Base-by-base conservation (phyloP, 2,329 filamentous ascomycete species). In the Microcera coccophila region DNA sequence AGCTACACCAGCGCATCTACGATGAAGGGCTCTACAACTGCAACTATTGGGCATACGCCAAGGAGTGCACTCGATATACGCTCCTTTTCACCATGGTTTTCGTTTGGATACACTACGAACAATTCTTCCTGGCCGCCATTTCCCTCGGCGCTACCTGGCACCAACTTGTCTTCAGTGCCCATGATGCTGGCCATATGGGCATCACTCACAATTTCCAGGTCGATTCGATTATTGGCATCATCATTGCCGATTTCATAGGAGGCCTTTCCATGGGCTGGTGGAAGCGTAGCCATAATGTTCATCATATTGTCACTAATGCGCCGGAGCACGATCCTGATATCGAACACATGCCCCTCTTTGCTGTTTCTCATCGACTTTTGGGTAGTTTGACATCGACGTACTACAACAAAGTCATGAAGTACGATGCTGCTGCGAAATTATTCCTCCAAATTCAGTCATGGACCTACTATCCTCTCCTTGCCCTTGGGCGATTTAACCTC, bases 311-410 rank as follows among this genome's bases (percentile, higher is more conserved):
- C 39, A 97, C 93, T 15, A 97, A 97, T 64, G 85, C 85, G 33
- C 87, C 90, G 12, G 93, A 96, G 65, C 91, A 97, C 62, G 91
- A 97, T 62, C 91, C 93, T 0, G 91, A 97, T 62, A 97, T 96
- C 55, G 82, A 91, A 62, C 85, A 95, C 63, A 79, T 95, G 66
- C 90, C 90, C 3, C 84, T 95, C 62, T 89, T 96, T 62, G 88
- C 89, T 46, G 80, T 93, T 21, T 90, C 87, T 2, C 89, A 94
- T 57, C 81, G 88, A 18, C 85, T 93, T 58, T 78, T 95, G 40
- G 74, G 75, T 29, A 84, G 73, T 44, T 71, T 95, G 36, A 76
- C 79, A 24, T 93, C 87, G 15, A 87, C 86, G 4, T 95, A 90
- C 67, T 94, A 96, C 65, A 83, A 90, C 41, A 82, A 80, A 38